Percentiles rank a stretch among this genome's conserved stretches.
Conservation (phyloP, 1,139 yeast genomes). For the Maudiozyma humilis region DNA sequence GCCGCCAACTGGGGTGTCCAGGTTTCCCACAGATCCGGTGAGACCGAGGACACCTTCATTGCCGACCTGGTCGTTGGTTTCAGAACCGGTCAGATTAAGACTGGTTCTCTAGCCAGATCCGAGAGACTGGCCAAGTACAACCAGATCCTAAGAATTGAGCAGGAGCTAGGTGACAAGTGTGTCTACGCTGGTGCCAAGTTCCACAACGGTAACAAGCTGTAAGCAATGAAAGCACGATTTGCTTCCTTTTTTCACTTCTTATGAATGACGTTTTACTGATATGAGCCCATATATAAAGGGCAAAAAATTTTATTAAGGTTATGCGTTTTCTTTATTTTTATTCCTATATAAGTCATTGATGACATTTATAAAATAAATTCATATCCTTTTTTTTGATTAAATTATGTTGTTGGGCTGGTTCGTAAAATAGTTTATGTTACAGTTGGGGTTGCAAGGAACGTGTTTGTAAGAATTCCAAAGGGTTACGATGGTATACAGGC, state of each 20-base stretch:
- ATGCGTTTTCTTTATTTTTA: not conserved
- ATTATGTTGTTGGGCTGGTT: not conserved
- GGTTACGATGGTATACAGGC: too few species aligned
- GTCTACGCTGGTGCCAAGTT: constrained; percentile 86
- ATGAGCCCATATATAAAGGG: not conserved
- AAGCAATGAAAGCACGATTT: constrained; percentile 13
- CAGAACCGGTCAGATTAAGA: constrained; percentile 95
- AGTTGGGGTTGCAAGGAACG: too few species aligned
- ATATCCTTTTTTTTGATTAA: not conserved
- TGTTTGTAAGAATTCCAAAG: too few species aligned
- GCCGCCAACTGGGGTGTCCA: constrained; percentile 95
- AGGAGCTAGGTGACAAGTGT: constrained; percentile 93
- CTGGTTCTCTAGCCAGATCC: constrained; percentile 99
- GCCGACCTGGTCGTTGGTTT: constrained; percentile 96
- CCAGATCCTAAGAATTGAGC: constrained; percentile 96
- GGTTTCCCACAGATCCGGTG: constrained; percentile 98
- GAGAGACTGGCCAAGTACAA: constrained; percentile 97
- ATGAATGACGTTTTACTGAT: too few species aligned
- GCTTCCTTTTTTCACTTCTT: not conserved
- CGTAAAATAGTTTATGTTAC: not conserved
- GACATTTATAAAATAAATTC: not conserved
- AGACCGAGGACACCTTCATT: constrained; percentile 95
- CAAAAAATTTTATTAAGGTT: not conserved
- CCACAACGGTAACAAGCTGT: constrained; percentile 42
- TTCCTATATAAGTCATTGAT: not conserved